Evolutionary conservation across 1,284 basidiomycete genomes (phyloP), one percentile per base, ranked within the genome.

Genomic region (Rhodotorula sp.): DNA sequence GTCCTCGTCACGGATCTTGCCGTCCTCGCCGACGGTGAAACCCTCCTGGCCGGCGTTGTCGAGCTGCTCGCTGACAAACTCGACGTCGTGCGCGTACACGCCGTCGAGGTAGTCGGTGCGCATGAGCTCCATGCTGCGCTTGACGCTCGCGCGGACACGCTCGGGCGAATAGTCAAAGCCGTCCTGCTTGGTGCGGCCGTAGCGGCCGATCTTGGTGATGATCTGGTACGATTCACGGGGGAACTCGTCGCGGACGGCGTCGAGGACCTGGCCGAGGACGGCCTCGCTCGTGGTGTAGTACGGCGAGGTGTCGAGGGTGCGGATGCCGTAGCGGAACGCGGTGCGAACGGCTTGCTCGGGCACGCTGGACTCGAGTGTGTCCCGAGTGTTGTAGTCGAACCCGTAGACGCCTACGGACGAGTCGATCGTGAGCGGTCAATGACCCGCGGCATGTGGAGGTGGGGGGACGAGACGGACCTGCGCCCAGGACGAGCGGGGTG

Each of bases 181-280:
- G 19, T 80, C 79, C 44, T 80, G 81, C 57, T 83, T 82, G 1
- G 83, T 71, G 25, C 71, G 80, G 8, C 92, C 93, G 81, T 91
- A 95, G 61, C 95, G 88, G 36, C 94, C 96, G 72, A 90, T 91
- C 83, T 99, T 99, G n/a, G 94, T 95, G 83, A 94, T 89, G 81
- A 72, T 81, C 77, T 88, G 86, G 81, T 96, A 97, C 1, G 88
- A 88, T 25, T 86, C 85, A 37, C 94, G 87, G 29, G 92, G 92
- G 79, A 90, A 94, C 78, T 92, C 89, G 64, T 82, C 80, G 59
- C 84, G 82, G 32, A 96, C 83, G 0, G 86, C 84, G 61, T 87
- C 87, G 60, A 90, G 87, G 19, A 80, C 80, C 51, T 78, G 78
- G 36, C 95, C 95, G 29, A 98, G 85, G 2, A 97, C 86, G 71